Conservation (phyloP, 176 grass and related monocot species). For the Microstegium vimineum region DNA sequence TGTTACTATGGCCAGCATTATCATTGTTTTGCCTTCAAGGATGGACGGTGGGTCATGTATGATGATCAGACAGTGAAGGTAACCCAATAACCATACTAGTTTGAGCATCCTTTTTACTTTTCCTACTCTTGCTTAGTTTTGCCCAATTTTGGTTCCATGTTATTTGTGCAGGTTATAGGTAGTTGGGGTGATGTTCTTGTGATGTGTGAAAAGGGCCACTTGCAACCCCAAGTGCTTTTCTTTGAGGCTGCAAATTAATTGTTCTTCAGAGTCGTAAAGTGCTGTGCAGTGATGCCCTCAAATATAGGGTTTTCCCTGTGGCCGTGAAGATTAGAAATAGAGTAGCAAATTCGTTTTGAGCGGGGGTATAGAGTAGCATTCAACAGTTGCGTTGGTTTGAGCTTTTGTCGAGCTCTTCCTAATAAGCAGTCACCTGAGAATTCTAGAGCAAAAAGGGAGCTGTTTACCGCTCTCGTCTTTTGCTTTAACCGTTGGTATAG, state of each 20-base stretch:
- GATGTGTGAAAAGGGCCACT: conserved; percentile 92
- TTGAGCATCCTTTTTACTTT: background rate
- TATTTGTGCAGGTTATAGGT: conserved; percentile 68
- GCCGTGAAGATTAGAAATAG: conserved; percentile 32
- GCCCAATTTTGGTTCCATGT: background rate
- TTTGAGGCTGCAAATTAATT: conserved; percentile 80
- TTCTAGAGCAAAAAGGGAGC: conserved; percentile 1
- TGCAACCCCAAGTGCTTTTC: conserved; percentile 98
- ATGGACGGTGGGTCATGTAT: conserved; percentile 93
- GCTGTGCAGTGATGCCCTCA: conserved; percentile 7
- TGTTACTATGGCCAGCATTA: conserved; percentile 99
- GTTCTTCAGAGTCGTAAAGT: conserved; percentile 12
- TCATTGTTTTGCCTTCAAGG: conserved; percentile 95
- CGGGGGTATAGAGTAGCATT: conserved; percentile 7
- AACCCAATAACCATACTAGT: conserved; percentile 10
- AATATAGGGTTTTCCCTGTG: conserved; percentile 37
- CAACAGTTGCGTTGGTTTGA: conserved; percentile 8
- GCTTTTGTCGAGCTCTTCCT: conserved; percentile 10
- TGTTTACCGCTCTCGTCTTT: conserved; percentile 9
- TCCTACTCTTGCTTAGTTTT: background rate
- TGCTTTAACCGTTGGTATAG: conserved; percentile 21
- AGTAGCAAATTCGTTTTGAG: conserved; percentile 33
- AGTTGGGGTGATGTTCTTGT: conserved; percentile 79
- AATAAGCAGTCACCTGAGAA: conserved; percentile 30
- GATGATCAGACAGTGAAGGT: conserved; percentile 99